Base-by-base conservation (phyloP, 208 protist species). In the Tetramitus jugosus region DNA sequence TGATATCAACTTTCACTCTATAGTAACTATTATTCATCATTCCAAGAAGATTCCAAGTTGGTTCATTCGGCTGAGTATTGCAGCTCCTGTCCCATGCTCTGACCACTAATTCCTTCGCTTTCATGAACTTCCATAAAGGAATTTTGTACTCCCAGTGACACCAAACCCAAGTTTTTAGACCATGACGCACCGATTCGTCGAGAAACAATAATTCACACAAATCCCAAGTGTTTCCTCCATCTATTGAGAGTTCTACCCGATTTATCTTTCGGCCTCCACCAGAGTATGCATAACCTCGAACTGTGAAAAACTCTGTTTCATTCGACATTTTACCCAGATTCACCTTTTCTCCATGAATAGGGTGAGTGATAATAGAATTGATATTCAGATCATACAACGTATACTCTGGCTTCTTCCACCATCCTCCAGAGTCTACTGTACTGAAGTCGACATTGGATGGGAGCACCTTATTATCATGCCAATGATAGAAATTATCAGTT, bases 211-310 rank as follows among this genome's bases (percentile, higher is more conserved):
- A 56, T 56, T 56, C 20, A 20, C 14, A 10, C 10, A 56, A 20
- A 20, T 56, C 49, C 83, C 91, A 94, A 8, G 86, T 87, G 40
- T 87, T 75, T 17, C 91, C 91, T 52, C 82, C 86, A 78, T 94
- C 91, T 29, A 78, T 77, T 39, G 88, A 90, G 20, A 94, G 84
- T 69, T 94, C 91, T 10, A 94, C 91, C 23, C 91, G 86, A 43
- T 83, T 76, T 84, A 92, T 90, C 67, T 80, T 86, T 46, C 80
- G 35, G 20, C 91, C 91, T 43, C 91, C 91, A 35, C 90, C 90
- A 17, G 77, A 77, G 71, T 85, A 91, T 31, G 90, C 88, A 75
- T 88, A 91, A 35, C 88, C 90, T 61, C 77, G 62, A 23, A 86
- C 74, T 37, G 49, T 65, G 67, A 89, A 76, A 20, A 53, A 33